Evolutionary conservation across 2,329 filamentous ascomycete species (phyloP), one percentile per base, ranked within the genome.

Genomic region (Ophiostoma tasmaniense): DNA sequence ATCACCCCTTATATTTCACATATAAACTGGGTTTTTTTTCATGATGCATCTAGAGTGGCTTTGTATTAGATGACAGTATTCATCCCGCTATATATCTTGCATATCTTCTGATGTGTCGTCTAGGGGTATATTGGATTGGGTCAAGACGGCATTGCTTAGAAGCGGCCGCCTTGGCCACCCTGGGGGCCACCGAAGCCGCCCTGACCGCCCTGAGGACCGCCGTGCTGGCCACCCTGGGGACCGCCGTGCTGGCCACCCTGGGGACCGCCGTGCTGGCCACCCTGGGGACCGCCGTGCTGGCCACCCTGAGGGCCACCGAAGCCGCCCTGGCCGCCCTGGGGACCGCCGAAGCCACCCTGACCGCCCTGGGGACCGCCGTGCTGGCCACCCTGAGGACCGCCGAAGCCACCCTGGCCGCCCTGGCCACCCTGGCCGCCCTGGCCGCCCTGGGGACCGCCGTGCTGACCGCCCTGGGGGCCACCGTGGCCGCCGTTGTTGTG

Each of bases 401-500:
- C 61, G 30, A 22, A 28, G 20, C 59, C 59, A 20, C 59, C 59
- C 13, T 35, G 28, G 30, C 33, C 20, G 30, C 61, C 59, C 59
- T 39, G 61, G 10, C 61, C 61, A 20, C 59, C 59, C 3, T 0
- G 13, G 7, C 55, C 55, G 30, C 59, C 59, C 28, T 37, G 61
- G 61, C 59, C 59, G 17, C 59, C 59, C 50, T 55, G 50, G 13
- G 55, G 55, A 33, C 55, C 55, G 30, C 28, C 28, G 17, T 64
- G 59, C 8, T 35, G 28, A 30, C 59, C 59, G 30, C 37, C 28
- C 28, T 35, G 30, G 30, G n/a, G n/a, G n/a, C n/a, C n/a, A n/a
- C 33, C 30, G 61, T 64, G 33, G 14, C 61, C 61, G 61, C 61
- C 61, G 61, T 64, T 62, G 14, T 62, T 64, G 61, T 64, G 61